phyloP scores from a whole-genome alignment of 176 grass and related monocot genomes.

The Miscanthus lutarioriparius region DNA sequence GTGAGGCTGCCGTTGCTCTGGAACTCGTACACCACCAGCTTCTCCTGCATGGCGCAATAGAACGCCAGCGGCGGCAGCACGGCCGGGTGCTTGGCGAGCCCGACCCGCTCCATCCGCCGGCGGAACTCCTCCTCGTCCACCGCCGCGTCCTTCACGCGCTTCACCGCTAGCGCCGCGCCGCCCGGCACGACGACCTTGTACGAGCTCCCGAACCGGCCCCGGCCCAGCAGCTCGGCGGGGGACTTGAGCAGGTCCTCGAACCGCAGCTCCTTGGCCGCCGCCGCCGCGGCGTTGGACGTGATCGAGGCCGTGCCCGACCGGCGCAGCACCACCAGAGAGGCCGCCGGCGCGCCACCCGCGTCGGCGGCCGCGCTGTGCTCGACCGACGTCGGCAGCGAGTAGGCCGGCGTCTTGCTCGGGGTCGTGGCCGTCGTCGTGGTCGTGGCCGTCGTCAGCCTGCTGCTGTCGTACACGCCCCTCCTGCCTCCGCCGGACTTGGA shows the following conservation, averaged over 20 bases:
- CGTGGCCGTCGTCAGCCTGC: background rate
- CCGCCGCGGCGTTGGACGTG: conserved; percentile 4
- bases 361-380: conserved; percentile 11
- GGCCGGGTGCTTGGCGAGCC: conserved; percentile 39
- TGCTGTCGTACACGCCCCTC: background rate
- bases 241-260: conserved; percentile 74
- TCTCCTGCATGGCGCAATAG: conserved; percentile 70
- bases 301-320: conserved; percentile 33
- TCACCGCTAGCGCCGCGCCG: conserved; percentile 57
- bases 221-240: conserved; percentile 66
- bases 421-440: background rate
- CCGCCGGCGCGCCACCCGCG: background rate
- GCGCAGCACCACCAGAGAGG: conserved; percentile 42
- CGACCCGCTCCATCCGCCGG: conserved; percentile 52
- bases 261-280: conserved; percentile 41
- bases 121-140: conserved; percentile 44
- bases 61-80: conserved; percentile 63
- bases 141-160: conserved; percentile 60
- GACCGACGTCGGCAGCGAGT: conserved; percentile 32
- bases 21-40: conserved; percentile 73
- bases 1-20: conserved; percentile 59
- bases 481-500: background rate
- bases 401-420: conserved; percentile 33
- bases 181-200: conserved; percentile 60
- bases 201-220: conserved; percentile 63